Base-by-base conservation (phyloP, 257 asterid genomes). In the Ajuga chamaepitys region DNA sequence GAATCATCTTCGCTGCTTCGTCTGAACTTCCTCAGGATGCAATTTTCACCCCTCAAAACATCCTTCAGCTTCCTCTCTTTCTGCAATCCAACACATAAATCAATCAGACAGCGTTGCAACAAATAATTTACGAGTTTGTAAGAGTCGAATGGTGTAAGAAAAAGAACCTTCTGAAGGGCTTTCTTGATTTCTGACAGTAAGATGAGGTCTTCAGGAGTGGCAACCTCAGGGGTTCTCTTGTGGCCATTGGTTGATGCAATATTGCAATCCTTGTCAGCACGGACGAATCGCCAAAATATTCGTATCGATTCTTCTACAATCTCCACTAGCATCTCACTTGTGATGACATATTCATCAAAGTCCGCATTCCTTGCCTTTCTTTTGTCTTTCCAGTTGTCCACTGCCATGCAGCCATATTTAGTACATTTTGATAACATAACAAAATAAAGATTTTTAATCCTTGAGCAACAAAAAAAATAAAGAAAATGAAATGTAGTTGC, bases 271-370 rank as follows among this genome's bases (percentile, higher is more conserved):
- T 75, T 88, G 69, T 94, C 99, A 2, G 88, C 87, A 24, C 83
- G 85, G 28, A 94, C 84, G 41, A 94, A 94, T 46, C 80, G 73
- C 99, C 98, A 94, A 28, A 90, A 88, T 28, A 87, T 85, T 52
- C 99, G 73, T 71, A 94, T 91, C 0, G 96, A 86, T 78, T 94
- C 99, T 79, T 94, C 99, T 28, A 91, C 71, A 12, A 80, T 91
- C 76, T 90, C 98, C 63, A 86, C 96, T 28, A 94, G 78, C 84
- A 78, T 73, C 14, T 88, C 98, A 35, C 85, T 85, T 35, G 94
- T 82, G 18, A 91, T 76, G 20, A 64, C 80, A 62, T 82, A 80
- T 28, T 83, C 95, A 3, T 73, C 80, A 0, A 10, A 53, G 37
- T 74, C 87, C 11, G 52, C 67, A 13, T 63, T 78, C 75, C 71